Evolutionary conservation across 2,329 filamentous ascomycete genomes (phyloP).

Genomic region (Calonectria pteridis): DNA sequence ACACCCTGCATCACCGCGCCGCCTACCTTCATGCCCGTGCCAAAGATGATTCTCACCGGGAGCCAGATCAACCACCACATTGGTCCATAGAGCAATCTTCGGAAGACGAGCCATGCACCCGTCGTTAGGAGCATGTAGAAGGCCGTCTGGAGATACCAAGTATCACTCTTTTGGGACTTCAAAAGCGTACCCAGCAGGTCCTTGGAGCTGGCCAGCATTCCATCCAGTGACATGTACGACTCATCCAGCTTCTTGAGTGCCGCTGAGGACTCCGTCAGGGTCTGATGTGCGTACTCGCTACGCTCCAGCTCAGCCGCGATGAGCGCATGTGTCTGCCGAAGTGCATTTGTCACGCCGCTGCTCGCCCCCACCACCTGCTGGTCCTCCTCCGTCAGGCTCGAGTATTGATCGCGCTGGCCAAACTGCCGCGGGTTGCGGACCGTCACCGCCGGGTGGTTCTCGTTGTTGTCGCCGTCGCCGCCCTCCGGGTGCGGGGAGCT

Average conservation of each 20-base stretch:
- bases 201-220: constrained; percentile 79
- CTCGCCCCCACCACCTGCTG: constrained; percentile 81
- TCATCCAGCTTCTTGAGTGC: constrained; percentile 86
- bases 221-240: constrained; percentile 83
- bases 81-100: constrained; percentile 88
- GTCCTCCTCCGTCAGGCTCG: constrained; percentile 70
- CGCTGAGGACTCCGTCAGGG: constrained; percentile 84
- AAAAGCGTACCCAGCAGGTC: constrained; percentile 84
- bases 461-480: constrained; percentile 38
- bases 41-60: constrained; percentile 78
- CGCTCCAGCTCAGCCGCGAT: constrained; percentile 88
- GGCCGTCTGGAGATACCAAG: constrained; percentile 95
- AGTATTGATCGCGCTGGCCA: constrained; percentile 51
- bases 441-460: constrained; percentile 33
- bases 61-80: constrained; percentile 90
- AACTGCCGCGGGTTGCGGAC: constrained; percentile 43
- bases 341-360: constrained; percentile 84
- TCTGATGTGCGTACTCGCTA: constrained; percentile 91
- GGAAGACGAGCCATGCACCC: constrained; percentile 86
- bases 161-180: constrained; percentile 93
- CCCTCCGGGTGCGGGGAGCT: constrained; percentile 42
- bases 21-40: constrained; percentile 67
- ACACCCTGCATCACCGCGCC: constrained; percentile 60
- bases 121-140: constrained; percentile 86
- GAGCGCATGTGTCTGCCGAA: constrained; percentile 87